A percentile compares a stretch with the other conserved stretches of the same genome.
These are phyloP conservation scores for Evernia prunastri DNA, from an alignment of 495 filamentous ascomycete species.

Conservation along the genomic window DNA sequence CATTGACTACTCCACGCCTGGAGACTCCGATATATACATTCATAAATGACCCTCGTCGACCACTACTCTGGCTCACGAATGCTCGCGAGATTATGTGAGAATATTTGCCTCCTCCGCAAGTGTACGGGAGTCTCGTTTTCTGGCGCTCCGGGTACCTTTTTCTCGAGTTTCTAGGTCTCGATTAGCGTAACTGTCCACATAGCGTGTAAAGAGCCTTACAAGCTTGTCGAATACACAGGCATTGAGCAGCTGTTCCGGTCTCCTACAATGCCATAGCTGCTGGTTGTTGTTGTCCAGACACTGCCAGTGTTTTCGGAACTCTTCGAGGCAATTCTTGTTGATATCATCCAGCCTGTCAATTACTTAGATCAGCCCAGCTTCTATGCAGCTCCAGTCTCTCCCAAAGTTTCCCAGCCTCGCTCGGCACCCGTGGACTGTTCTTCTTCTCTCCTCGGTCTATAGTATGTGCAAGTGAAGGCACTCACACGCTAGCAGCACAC, in stretches of 20 bases:
- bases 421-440: not conserved
- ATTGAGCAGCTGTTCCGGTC: constrained; percentile 72
- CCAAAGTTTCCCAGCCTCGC: not conserved
- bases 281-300: constrained; percentile 98
- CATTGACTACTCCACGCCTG: not conserved
- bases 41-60: not conserved
- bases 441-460: not conserved
- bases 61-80: constrained; percentile 7
- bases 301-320: constrained; percentile 90
- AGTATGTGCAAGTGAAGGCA: constrained; percentile 26
- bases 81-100: constrained; percentile 29
- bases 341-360: constrained; percentile 77
- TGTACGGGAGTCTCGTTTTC: constrained; percentile 74
- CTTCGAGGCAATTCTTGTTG: constrained; percentile 84
- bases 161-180: constrained; percentile 67
- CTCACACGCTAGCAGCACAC: constrained; percentile 94
- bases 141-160: constrained; percentile 79
- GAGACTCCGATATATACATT: constrained; percentile 1
- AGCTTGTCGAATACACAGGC: constrained; percentile 91
- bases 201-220: constrained; percentile 47
- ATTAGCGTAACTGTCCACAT: constrained; percentile 7
- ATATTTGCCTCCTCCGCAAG: constrained; percentile 70
- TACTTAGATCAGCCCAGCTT: constrained; percentile 16
- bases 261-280: constrained; percentile 84
- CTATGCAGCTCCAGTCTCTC: not conserved